A percentile compares a stretch with the other conserved stretches of the same genome.
Conservation (phyloP, 2,329 filamentous ascomycete genomes). For the Beauveria bassiana region DNA sequence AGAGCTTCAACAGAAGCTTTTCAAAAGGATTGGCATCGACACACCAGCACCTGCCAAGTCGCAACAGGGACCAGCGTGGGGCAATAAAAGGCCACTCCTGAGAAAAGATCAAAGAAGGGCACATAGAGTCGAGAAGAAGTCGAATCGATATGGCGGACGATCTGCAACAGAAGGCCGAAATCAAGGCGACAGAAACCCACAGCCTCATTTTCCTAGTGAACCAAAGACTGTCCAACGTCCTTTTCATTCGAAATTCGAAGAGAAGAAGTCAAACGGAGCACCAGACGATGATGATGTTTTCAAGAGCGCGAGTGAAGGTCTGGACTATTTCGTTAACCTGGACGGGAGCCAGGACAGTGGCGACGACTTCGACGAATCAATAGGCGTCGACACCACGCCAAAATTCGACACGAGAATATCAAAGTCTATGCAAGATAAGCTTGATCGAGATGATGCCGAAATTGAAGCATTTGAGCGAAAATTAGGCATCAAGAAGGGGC, state of each 20-base stretch:
- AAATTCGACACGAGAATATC: constrained; percentile 23
- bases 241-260: neutral
- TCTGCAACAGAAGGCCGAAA: constrained; percentile 12
- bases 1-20: constrained; percentile 30
- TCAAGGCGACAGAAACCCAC: constrained; percentile 12
- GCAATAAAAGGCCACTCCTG: constrained; percentile 16
- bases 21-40: constrained; percentile 29
- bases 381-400: constrained; percentile 17
- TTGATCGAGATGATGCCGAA: constrained; percentile 78
- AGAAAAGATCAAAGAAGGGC: constrained; percentile 63
- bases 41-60: constrained; percentile 17
- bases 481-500: constrained; percentile 69
- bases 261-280: neutral
- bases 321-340: constrained; percentile 8
- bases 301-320: neutral
- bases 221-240: neutral
- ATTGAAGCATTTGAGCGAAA: constrained; percentile 84
- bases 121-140: constrained; percentile 55
- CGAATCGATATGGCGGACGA: constrained; percentile 22
- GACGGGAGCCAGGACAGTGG: constrained; percentile 17
- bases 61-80: constrained; percentile 12
- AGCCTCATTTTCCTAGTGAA: neutral
- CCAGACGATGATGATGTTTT: constrained; percentile 4
- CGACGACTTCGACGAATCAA: constrained; percentile 18
- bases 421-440: constrained; percentile 46